A percentile compares a stretch with the other conserved stretches of the same genome.
phyloP scores from a whole-genome alignment of 2,329 filamentous ascomycete species.

The Botrytis elliptica region DNA sequence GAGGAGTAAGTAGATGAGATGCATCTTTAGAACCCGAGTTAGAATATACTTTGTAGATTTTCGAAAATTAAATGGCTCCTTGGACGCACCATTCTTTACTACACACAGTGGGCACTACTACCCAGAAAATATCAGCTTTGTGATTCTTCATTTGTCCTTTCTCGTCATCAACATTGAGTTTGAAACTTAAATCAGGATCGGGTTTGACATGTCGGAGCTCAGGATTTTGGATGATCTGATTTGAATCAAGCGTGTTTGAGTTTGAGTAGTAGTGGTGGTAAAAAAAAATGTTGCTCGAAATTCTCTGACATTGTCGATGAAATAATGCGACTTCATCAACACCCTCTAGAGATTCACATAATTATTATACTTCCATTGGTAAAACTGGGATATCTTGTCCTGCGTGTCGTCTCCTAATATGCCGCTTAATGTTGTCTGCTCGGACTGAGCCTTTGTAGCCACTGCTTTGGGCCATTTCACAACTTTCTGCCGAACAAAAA shows the following conservation, averaged over 20 bases:
- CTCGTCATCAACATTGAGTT: slow-evolving; percentile 83
- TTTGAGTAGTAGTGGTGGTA: no score
- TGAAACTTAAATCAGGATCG: slow-evolving; percentile 86
- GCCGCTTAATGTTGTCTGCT: neutral
- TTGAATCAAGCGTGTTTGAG: no score
- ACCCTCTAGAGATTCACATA: neutral
- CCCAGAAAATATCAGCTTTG: slow-evolving; percentile 55
- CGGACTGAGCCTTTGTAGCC: neutral
- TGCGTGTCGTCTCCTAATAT: neutral
- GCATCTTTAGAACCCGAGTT: no score
- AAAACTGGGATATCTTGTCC: neutral
- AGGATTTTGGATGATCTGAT: no score
- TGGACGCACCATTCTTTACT: no score
- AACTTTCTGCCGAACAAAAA: neutral
- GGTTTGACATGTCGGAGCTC: slow-evolving; percentile 85
- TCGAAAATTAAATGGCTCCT: no score
- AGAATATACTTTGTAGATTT: no score
- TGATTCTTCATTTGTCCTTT: slow-evolving; percentile 79
- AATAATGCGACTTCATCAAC: neutral
- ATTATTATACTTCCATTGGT: neutral
- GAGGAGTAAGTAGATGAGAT: no score
- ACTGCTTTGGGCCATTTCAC: neutral
- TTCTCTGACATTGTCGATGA: slow-evolving; percentile 1
- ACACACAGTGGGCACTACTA: no score
- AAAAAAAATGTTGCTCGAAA: neutral